A percentile compares a stretch with the other conserved stretches of the same genome.
Conservation (phyloP, 305 asterid species). For the Fraxinus platypoda region DNA sequence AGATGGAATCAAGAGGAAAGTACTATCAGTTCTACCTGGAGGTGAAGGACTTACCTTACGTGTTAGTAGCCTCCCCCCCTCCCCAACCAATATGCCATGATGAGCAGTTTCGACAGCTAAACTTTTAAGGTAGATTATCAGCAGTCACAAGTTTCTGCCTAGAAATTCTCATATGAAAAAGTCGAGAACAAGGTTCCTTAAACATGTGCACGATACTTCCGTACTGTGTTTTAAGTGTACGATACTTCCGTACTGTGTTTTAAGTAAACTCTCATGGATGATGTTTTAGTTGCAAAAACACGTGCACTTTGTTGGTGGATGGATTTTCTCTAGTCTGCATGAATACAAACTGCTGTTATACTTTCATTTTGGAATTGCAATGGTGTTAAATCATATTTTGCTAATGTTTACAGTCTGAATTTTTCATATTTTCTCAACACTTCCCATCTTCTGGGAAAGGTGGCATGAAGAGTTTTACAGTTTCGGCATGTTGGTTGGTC, state of each 20-base stretch:
- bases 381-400: background rate
- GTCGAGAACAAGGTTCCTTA: too few relatives aligned
- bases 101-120: conserved; percentile 34
- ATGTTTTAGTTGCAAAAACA: background rate
- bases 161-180: too few relatives aligned
- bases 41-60: conserved; percentile 35
- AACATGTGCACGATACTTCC: too few relatives aligned
- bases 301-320: background rate
- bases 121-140: background rate
- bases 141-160: too few relatives aligned
- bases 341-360: background rate
- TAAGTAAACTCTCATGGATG: conserved; percentile 17
- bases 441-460: conserved; percentile 1
- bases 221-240: conserved; percentile 4
- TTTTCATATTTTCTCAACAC: background rate
- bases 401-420: background rate
- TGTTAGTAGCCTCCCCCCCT: conserved; percentile 26
- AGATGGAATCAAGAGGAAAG: conserved; percentile 29
- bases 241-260: conserved; percentile 15
- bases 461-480: background rate
- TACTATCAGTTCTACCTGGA: conserved; percentile 32
- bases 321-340: background rate
- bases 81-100: conserved; percentile 25
- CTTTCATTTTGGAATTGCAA: background rate
- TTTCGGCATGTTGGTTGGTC: background rate